Percentiles rank a stretch among this genome's conserved stretches.
Conservation (phyloP, 331 rosid genomes). For the Pyrus hybrid region DNA sequence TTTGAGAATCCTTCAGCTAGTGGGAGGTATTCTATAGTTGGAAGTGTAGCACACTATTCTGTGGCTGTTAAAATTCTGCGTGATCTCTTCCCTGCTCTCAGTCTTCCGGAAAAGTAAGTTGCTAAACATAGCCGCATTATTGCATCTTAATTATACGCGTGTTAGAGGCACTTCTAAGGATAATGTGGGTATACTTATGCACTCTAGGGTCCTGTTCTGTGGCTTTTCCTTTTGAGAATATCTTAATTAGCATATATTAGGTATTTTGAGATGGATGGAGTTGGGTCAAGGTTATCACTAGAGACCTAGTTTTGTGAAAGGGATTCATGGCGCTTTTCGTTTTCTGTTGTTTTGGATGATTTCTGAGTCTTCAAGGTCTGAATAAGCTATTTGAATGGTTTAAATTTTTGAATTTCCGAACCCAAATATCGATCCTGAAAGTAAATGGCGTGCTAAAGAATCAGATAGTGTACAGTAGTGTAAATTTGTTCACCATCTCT, state of each 20-base stretch:
- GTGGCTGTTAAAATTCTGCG: constrained; percentile 30
- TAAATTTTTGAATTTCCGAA: neutral
- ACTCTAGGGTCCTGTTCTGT: neutral
- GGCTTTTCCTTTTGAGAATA: neutral
- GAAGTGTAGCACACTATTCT: constrained; percentile 24
- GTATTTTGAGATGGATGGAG: too few relatives aligned
- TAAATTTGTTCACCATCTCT: neutral
- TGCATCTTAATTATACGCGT: neutral
- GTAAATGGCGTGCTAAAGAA: neutral
- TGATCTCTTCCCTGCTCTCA: constrained; percentile 33
- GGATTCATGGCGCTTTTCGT: neutral
- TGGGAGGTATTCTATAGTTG: constrained; percentile 46
- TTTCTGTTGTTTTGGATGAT: neutral
- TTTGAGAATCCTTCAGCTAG: constrained; percentile 46
- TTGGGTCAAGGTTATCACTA: neutral
- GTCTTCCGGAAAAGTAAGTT: constrained; percentile 15
- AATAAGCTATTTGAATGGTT: neutral
- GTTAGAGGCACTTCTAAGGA: neutral
- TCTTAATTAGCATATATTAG: neutral
- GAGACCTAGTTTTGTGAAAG: neutral
- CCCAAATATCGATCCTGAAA: neutral
- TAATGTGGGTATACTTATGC: neutral
- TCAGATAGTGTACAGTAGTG: too few relatives aligned
- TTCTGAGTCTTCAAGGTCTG: neutral
- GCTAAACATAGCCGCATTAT: neutral